These are phyloP conservation scores for Diaporthe capsici DNA, from an alignment of 2,329 filamentous ascomycete species.

Conservation along the genomic window DNA sequence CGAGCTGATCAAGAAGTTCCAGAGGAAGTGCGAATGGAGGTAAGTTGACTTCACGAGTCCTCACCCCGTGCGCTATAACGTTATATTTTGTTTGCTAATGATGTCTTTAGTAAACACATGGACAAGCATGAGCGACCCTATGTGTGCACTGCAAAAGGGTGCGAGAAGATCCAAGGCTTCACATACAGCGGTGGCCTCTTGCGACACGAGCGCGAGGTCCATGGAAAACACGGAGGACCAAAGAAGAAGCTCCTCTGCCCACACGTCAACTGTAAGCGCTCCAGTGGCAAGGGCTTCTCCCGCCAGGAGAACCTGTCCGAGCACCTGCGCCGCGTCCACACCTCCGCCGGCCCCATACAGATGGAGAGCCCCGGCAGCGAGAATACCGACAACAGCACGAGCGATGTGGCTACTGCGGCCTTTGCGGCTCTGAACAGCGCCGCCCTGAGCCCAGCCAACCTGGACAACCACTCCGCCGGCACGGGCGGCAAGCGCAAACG, in stretches of 20 bases:
- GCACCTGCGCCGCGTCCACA: slow-evolving; percentile 92
- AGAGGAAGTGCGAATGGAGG: slow-evolving; percentile 94
- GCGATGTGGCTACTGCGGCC: slow-evolving; percentile 54
- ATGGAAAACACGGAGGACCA: slow-evolving; percentile 89
- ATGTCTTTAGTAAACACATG: slow-evolving; percentile 86
- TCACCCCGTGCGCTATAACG: not conserved
- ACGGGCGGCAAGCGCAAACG: slow-evolving; percentile 64
- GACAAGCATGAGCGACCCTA: slow-evolving; percentile 97
- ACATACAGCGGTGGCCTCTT: slow-evolving; percentile 94
- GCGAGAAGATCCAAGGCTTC: slow-evolving; percentile 93
- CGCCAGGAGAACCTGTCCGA: slow-evolving; percentile 95
- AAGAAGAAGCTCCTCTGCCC: slow-evolving; percentile 91
- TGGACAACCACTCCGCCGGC: slow-evolving; percentile 38
- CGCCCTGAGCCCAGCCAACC: slow-evolving; percentile 25
- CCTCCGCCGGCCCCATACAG: slow-evolving; percentile 50
- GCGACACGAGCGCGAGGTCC: slow-evolving; percentile 93
- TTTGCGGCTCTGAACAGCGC: slow-evolving; percentile 38
- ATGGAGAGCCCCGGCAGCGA: slow-evolving; percentile 48
- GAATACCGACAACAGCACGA: slow-evolving; percentile 63
- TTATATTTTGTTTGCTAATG: slow-evolving; percentile 7
- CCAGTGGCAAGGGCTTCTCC: slow-evolving; percentile 90
- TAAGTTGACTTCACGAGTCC: slow-evolving; percentile 60
- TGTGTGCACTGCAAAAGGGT: slow-evolving; percentile 84
- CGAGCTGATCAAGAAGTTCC: slow-evolving; percentile 76
- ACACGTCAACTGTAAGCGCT: slow-evolving; percentile 88